These are phyloP conservation scores for Dryadomyces quercus-mongolicae DNA, from an alignment of 2,329 filamentous ascomycete species.

Conservation along the genomic window DNA sequence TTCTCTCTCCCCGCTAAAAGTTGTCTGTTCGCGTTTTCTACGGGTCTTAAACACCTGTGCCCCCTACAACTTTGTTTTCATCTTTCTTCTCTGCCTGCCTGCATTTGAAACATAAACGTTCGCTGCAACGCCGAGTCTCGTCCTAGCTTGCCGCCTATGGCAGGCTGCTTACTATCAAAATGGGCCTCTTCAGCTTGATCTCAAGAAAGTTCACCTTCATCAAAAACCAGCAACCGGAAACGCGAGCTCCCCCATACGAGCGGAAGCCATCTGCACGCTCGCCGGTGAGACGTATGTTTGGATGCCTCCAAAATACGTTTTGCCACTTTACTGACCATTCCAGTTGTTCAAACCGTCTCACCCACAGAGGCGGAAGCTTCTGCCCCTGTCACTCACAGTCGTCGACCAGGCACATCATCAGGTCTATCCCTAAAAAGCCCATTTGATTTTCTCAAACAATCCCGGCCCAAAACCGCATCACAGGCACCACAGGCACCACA, in stretches of 20 bases:
- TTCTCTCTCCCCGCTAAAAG: neutral
- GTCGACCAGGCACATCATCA: neutral
- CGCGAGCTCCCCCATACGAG: constrained; percentile 14
- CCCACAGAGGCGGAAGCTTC: neutral
- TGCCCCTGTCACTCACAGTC: neutral
- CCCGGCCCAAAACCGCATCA: neutral
- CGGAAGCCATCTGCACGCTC: constrained; percentile 9
- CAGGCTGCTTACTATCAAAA: constrained; percentile 11
- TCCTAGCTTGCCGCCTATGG: constrained; percentile 8
- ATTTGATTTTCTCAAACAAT: neutral
- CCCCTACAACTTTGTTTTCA: too few relatives aligned
- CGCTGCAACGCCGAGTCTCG: neutral
- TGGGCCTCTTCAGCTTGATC: constrained; percentile 22
- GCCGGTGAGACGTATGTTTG: constrained; percentile 15
- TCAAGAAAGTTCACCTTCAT: constrained; percentile 12
- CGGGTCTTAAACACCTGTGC: too few relatives aligned
- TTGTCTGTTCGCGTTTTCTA: too few relatives aligned
- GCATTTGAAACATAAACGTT: too few relatives aligned
- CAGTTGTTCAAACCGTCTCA: neutral
- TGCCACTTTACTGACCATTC: neutral
- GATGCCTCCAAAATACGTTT: neutral
- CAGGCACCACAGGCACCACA: neutral
- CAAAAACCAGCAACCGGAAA: constrained; percentile 9
- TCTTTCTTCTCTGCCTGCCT: too few relatives aligned
- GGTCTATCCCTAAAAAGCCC: neutral